Conservation (phyloP, 176 grass and related monocot genomes). For the Raddia distichophylla region DNA sequence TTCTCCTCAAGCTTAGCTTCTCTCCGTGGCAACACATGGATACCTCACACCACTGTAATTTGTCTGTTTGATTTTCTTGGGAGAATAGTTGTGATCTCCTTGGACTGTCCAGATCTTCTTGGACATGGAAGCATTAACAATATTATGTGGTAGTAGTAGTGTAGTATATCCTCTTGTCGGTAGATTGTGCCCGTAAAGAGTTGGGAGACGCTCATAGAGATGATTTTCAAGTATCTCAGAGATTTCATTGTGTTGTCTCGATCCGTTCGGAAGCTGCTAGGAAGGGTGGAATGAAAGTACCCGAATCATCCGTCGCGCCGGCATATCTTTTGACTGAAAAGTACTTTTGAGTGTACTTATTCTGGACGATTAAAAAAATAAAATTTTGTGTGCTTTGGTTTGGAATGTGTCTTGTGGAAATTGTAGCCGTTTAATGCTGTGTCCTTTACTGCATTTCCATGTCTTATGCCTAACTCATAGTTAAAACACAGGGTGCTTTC, state of each 20-base stretch:
- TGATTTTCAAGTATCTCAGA: slow-evolving; percentile 47
- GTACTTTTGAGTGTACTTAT: slow-evolving; percentile 47
- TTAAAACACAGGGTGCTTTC: slow-evolving; percentile 36
- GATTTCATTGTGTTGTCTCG: slow-evolving; percentile 45
- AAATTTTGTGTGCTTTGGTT: slow-evolving; percentile 30
- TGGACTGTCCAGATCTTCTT: slow-evolving; percentile 44
- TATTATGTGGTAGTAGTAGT: slow-evolving; percentile 16
- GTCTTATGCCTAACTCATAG: slow-evolving; percentile 36
- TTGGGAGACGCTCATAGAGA: slow-evolving; percentile 36
- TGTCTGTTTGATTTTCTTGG: slow-evolving; percentile 40
- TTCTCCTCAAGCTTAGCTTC: slow-evolving; percentile 20
- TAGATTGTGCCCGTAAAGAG: slow-evolving; percentile 47
- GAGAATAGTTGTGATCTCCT: slow-evolving; percentile 35
- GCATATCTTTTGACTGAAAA: slow-evolving; percentile 62
- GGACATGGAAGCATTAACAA: slow-evolving; percentile 21
- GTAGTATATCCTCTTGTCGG: slow-evolving; percentile 45
- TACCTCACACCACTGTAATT: slow-evolving; percentile 47
- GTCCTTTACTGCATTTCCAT: slow-evolving; percentile 32
- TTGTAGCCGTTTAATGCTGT: slow-evolving; percentile 49
- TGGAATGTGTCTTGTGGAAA: slow-evolving; percentile 37
- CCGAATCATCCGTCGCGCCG: slow-evolving; percentile 37
- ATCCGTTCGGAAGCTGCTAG: slow-evolving; percentile 46
- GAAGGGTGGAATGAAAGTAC: slow-evolving; percentile 48
- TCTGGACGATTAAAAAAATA: slow-evolving; percentile 34
- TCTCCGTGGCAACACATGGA: slow-evolving; percentile 42